phyloP scores from a whole-genome alignment of 495 filamentous ascomycete species.

The Annulohypoxylon moriforme region DNA sequence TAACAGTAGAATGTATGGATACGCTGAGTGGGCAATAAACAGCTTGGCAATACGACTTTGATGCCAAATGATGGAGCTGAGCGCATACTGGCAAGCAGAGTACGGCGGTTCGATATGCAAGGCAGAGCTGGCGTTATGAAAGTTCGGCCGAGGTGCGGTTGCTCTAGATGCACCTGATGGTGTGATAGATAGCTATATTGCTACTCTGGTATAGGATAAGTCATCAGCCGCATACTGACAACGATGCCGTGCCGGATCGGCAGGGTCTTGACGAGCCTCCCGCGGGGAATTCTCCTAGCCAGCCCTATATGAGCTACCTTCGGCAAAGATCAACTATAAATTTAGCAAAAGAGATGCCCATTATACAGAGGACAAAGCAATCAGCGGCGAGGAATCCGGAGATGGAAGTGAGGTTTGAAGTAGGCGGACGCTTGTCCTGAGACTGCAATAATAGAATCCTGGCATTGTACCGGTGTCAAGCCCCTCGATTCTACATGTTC shows the following conservation, averaged over 20 bases:
- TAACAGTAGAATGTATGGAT: constrained; percentile 1
- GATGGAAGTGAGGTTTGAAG: constrained; percentile 3
- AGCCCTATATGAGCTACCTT: constrained; percentile 24
- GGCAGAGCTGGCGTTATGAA: constrained; percentile 14
- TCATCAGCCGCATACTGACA: constrained; percentile 38
- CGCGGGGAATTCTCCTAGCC: not conserved
- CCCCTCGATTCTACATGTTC: constrained; percentile 12
- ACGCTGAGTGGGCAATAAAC: constrained; percentile 15
- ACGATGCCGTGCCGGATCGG: constrained; percentile 26
- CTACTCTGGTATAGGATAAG: constrained; percentile 16
- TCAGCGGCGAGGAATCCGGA: not conserved
- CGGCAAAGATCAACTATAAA: constrained; percentile 22
- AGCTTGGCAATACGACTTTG: constrained; percentile 37
- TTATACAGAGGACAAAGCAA: not conserved
- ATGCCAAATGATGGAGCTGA: constrained; percentile 25
- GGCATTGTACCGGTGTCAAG: not conserved
- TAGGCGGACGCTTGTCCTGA: not conserved
- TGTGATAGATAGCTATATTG: constrained; percentile 23
- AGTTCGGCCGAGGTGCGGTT: constrained; percentile 42
- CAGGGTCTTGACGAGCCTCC: constrained; percentile 17
- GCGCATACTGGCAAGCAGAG: constrained; percentile 12
- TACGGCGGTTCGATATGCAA: constrained; percentile 26
- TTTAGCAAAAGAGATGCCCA: not conserved
- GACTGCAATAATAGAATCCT: constrained; percentile 4
- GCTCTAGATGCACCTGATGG: constrained; percentile 26